These are phyloP conservation scores for Leishmania major DNA, from an alignment of 208 protist genomes.

Conservation along the genomic window DNA sequence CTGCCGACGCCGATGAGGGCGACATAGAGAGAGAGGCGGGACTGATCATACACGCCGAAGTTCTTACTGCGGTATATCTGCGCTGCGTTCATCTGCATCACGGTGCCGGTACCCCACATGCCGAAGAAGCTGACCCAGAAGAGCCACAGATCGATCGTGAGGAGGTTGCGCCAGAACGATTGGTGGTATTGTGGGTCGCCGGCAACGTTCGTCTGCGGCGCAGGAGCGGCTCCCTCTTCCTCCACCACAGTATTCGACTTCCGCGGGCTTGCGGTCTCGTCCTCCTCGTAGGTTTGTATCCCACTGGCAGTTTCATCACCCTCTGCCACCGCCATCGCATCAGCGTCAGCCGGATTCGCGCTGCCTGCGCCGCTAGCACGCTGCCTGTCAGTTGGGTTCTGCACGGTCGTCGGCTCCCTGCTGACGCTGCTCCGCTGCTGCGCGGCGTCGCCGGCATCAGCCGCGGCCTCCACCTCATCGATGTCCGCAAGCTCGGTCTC, in stretches of 20 bases:
- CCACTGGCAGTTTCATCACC: neutral
- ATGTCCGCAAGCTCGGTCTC: neutral
- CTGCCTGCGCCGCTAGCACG: neutral
- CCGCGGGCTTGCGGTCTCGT: neutral
- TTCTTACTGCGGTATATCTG: constrained; percentile 76
- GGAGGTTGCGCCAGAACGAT: constrained; percentile 69
- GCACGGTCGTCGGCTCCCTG: neutral
- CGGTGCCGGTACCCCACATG: constrained; percentile 70
- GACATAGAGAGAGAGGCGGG: constrained; percentile 54
- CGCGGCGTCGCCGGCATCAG: neutral
- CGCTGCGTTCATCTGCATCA: constrained; percentile 78
- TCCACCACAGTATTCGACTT: neutral
- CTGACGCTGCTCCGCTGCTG: neutral
- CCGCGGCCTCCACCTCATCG: neutral
- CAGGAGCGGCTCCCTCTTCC: constrained; percentile 2
- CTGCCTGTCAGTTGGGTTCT: neutral
- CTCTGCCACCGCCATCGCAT: constrained; percentile 8
- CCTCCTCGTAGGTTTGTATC: neutral
- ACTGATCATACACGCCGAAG: constrained; percentile 40
- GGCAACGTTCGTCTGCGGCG: constrained; percentile 17
- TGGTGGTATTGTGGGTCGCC: constrained; percentile 62
- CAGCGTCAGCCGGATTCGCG: constrained; percentile 9
- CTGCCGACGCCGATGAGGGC: constrained; percentile 73
- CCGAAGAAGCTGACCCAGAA: constrained; percentile 71
- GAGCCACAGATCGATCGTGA: constrained; percentile 74